Conservation (phyloP, 495 filamentous ascomycete genomes). For the Amphirosellinia nigrospora region DNA sequence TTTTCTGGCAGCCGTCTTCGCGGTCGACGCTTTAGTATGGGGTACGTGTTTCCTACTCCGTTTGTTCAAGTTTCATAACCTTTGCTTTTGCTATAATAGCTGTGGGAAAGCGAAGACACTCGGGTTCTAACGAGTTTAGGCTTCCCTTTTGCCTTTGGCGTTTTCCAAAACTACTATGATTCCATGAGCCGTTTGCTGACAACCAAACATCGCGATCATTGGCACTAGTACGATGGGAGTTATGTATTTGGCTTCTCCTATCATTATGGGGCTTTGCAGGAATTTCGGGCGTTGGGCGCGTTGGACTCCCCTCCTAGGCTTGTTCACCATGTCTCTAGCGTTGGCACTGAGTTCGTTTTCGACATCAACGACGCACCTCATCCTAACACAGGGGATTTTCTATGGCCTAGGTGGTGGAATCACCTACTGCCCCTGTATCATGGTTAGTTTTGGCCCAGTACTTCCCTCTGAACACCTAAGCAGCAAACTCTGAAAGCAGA, state of each 20-base stretch:
- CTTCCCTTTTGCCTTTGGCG: conserved; percentile 64
- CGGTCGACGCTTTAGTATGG: conserved; percentile 64
- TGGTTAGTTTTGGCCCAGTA: conserved; percentile 26
- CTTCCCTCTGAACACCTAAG: neutral
- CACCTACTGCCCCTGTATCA: conserved; percentile 55
- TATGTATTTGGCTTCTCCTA: conserved; percentile 57
- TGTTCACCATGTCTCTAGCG: conserved; percentile 46
- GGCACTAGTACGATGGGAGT: conserved; percentile 52
- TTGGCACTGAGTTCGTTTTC: conserved; percentile 56
- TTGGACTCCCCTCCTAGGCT: conserved; percentile 45
- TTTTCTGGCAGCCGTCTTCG: conserved; percentile 60
- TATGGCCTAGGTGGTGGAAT: conserved; percentile 57
- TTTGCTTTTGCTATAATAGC: neutral
- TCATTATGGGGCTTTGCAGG: conserved; percentile 45
- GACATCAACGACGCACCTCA: conserved; percentile 51
- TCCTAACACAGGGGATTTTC: conserved; percentile 61
- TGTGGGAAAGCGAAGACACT: neutral
- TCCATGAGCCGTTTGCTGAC: conserved; percentile 49
- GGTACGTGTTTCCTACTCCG: conserved; percentile 44
- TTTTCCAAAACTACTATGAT: conserved; percentile 65
- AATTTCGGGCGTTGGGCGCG: conserved; percentile 39
- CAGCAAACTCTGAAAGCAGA: neutral
- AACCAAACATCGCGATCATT: conserved; percentile 49
- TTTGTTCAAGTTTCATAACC: conserved; percentile 14
- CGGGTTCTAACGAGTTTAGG: conserved; percentile 40